Conservation (phyloP, 192 early-diverging fungal genomes). For the Rhizophagus sp. region DNA sequence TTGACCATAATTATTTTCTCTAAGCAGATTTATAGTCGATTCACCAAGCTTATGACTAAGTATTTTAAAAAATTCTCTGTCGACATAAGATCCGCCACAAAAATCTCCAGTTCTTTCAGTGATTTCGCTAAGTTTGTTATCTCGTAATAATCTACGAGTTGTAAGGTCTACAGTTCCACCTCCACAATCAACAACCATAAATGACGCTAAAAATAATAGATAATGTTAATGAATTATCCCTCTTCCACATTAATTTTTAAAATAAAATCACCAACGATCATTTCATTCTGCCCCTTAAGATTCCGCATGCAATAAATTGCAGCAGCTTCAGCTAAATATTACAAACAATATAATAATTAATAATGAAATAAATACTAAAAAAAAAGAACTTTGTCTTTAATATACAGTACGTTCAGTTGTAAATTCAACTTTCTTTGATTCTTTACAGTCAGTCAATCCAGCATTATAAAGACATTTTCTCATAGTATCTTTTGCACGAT, state of each 20-base stretch:
- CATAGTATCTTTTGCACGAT: constrained; percentile 55
- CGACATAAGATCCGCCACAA: constrained; percentile 50
- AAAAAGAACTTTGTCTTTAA: too few relatives aligned
- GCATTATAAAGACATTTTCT: constrained; percentile 52
- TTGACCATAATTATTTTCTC: constrained; percentile 14
- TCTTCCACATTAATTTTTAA: neutral
- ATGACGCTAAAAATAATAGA: constrained; percentile 13
- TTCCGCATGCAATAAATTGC: constrained; percentile 10
- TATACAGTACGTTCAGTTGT: neutral
- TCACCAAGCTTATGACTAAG: neutral
- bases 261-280: neutral
- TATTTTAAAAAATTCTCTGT: constrained; percentile 29
- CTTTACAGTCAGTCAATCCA: constrained; percentile 30
- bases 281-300: neutral
- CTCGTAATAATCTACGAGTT: neutral
- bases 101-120: constrained; percentile 45
- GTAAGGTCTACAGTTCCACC: constrained; percentile 36
- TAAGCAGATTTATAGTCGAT: neutral
- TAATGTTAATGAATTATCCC: too few relatives aligned
- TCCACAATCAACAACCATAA: constrained; percentile 34
- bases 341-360: neutral
- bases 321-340: constrained; percentile 16
- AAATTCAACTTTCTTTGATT: neutral
- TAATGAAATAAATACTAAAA: neutral
- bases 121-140: constrained; percentile 40